Conservation (phyloP, 345 rosid genomes). For the Tarenaya hassleriana region DNA sequence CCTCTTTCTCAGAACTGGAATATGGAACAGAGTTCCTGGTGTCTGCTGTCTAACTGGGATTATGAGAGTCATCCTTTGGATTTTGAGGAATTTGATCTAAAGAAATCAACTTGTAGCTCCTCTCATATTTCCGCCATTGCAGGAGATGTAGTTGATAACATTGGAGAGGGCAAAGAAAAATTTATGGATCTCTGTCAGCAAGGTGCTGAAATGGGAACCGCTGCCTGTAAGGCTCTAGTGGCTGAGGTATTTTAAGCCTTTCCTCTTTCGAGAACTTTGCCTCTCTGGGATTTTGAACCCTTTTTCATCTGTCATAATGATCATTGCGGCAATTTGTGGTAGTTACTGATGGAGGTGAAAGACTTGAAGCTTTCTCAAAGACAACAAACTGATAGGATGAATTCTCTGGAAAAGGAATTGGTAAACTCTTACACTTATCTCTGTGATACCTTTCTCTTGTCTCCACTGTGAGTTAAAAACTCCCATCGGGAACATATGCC, state of each 20-base stretch:
- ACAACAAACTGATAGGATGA: slow-evolving; percentile 34
- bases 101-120: slow-evolving; percentile 20
- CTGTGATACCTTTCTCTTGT: background rate
- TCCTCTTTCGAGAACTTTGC: background rate
- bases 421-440: slow-evolving; percentile 21
- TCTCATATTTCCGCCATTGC: slow-evolving; percentile 24
- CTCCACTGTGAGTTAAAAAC: background rate
- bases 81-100: slow-evolving; percentile 15
- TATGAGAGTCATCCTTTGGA: slow-evolving; percentile 17
- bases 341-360: slow-evolving; percentile 36
- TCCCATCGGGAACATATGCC: background rate
- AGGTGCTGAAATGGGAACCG: slow-evolving; percentile 20
- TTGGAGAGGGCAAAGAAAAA: slow-evolving; percentile 11
- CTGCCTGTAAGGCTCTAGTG: slow-evolving; percentile 18
- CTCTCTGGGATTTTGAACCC: background rate
- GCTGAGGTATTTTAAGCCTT: slow-evolving; percentile 30
- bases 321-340: slow-evolving; percentile 4
- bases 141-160: slow-evolving; percentile 22
- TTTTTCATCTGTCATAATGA: background rate
- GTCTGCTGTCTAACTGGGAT: slow-evolving; percentile 19
- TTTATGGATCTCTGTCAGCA: slow-evolving; percentile 6
- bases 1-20: background rate
- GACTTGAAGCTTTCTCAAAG: slow-evolving; percentile 37
- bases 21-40: slow-evolving; percentile 18
- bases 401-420: slow-evolving; percentile 45